Base-by-base conservation (phyloP, 1,284 basidiomycete species). In the Somion occarium region DNA sequence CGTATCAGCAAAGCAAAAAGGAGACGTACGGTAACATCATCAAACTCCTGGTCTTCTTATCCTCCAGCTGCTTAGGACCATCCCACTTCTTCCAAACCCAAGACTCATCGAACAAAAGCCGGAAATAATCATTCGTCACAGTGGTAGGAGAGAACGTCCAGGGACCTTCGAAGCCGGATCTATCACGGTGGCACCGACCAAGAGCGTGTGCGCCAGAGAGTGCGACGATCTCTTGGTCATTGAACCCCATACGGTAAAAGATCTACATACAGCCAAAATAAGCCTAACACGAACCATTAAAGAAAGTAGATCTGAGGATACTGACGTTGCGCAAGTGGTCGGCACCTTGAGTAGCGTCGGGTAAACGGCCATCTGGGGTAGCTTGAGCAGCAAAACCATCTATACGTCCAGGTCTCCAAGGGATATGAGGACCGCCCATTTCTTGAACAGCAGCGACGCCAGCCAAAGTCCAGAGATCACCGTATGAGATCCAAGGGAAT, bases 161-260 rank as follows among this genome's bases (percentile, higher is more conserved):
- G 20, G 91, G 91, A 12, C 93, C 94, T 2, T 92, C 87, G 69
- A 88, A 95, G 38, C 91, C 91, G 53, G 90, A 93, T 58, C 88
- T 77, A 70, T 85, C 80, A 53, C 72, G 58, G 76, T 98, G 96
- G 79, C 93, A 96, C 66, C 96, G 89, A 41, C 95, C 95, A 46
- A 98, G 83, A 55, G 93, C 93, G 68, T 99, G 96, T 42, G 92
- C 95, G 60, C 96, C 96, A 27, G 83, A 83, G 58, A 99, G 86
- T 48, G 95, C 94, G 52, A 98, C 95, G 51, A 95, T 95, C 72
- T 95, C 93, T 70, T 94, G 92, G 74, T 98, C 96, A 69, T 96
- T 92, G 79, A 98, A 95, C 69, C 91, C 92, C 91, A 94, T 93
- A 60, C 93, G 89, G 72, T 91, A 85, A 73, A 96, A 96, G 68